Base-by-base conservation (phyloP, 192 early-diverging fungal species). In the Umbelopsis vinacea region DNA sequence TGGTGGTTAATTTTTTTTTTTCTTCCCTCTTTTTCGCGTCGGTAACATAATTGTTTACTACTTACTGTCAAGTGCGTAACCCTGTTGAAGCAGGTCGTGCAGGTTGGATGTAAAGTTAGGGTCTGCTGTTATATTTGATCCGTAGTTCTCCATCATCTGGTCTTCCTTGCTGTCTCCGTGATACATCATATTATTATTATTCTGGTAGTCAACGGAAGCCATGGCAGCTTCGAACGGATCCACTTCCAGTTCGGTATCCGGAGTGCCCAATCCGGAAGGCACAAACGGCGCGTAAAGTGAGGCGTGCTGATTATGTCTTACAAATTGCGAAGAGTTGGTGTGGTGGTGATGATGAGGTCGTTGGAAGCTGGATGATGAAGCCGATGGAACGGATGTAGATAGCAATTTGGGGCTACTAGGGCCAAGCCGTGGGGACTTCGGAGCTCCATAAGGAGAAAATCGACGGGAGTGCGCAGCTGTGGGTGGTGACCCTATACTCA, bases 401-500 rank as follows among this genome's bases (percentile, higher is more conserved):
- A 35, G 52, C 24, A 40, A 29, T 19, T 67, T 67, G 26, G 35
- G 67, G 43, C 67, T 70, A 14, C 68, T 33, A 14, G 71, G 22
- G 15, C 47, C 46, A 4, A 72, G 26, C 35, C 63, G 54, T 40
- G 74, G 74, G 4, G 76, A 70, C 17, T 68, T 69, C 1, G 76
- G 76, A 21, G 76, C 72, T 23, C 68, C 72, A 55, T 78, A 78
- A 24, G 77, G 77, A 45, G 77, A 70, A 47, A 71, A 78, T 4
- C 77, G 57, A 24, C 77, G 69, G 6, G 72, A 70, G 35, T 70
- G 72, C 0, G 73, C 37, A 11, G 67, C 35, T 50, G 46, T 57
- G 35, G 77, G 73, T 37, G 77, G 77, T 24, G 77, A 78, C 4
- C 72, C 70, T 52, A 78, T 74, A 45, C 73, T 68, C 72, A 78